These are phyloP conservation scores for Davidsoniella australis DNA, from an alignment of 2,329 filamentous ascomycete species.

Conservation along the genomic window DNA sequence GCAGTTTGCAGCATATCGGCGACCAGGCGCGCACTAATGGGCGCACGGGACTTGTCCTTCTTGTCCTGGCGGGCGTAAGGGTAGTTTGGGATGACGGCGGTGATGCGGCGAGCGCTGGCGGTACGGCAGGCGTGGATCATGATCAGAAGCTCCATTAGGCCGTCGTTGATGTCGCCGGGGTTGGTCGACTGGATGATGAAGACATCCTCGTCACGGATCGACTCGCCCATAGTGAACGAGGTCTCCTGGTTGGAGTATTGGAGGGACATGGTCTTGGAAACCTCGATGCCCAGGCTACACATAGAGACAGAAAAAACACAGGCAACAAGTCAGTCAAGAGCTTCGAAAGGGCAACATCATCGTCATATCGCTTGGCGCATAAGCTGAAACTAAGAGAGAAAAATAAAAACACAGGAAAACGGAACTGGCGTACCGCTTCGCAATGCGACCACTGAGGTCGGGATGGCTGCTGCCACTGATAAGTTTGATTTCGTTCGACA, in stretches of 20 bases:
- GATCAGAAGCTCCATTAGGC: conserved; percentile 93
- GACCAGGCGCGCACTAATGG: conserved; percentile 88
- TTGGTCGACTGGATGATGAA: conserved; percentile 94
- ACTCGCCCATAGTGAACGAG: conserved; percentile 87
- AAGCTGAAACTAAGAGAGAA: neutral
- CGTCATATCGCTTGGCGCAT: neutral
- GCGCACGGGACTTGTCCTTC: conserved; percentile 85
- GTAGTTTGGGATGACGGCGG: conserved; percentile 89
- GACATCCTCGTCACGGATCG: conserved; percentile 87
- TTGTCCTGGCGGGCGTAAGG: conserved; percentile 95
- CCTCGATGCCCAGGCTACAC: conserved; percentile 53
- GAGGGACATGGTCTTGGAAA: conserved; percentile 63
- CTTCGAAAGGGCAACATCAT: neutral
- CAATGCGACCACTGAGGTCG: conserved; percentile 29
- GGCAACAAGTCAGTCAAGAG: conserved; percentile 15
- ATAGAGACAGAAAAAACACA: conserved; percentile 9
- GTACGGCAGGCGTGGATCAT: conserved; percentile 85
- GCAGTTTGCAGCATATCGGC: conserved; percentile 96
- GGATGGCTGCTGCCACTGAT: conserved; percentile 33
- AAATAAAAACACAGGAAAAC: neutral
- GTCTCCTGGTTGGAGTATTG: conserved; percentile 81
- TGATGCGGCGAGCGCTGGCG: conserved; percentile 65
- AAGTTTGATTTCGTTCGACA: conserved; percentile 37
- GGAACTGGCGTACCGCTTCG: conserved; percentile 23
- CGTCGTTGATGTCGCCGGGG: conserved; percentile 93